Evolutionary conservation across 2,329 filamentous ascomycete species (phyloP).

Genomic region (Lecanoromycetidae sp.): DNA sequence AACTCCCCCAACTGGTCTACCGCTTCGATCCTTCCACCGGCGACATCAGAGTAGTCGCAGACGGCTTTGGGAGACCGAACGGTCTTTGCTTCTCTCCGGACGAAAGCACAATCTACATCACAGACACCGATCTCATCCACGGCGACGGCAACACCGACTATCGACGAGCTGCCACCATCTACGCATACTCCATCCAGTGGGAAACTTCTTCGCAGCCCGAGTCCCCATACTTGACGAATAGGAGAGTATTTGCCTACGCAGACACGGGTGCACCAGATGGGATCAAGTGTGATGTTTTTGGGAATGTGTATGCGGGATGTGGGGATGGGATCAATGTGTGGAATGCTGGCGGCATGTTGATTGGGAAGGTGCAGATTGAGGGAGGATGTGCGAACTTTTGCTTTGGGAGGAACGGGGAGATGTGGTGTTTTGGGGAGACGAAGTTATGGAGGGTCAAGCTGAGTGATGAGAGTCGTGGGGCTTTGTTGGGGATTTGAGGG

Average conservation of each 20-base stretch:
- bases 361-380: slow-evolving; percentile 20
- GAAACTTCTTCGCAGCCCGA: too few relatives aligned
- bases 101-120: slow-evolving; percentile 33
- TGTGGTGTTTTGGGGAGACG: slow-evolving; percentile 17
- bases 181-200: slow-evolving; percentile 18
- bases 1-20: slow-evolving; percentile 39
- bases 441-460: slow-evolving; percentile 19
- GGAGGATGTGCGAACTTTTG: slow-evolving; percentile 23
- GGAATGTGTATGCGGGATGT: slow-evolving; percentile 19
- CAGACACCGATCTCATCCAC: slow-evolving; percentile 20
- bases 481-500: slow-evolving; percentile 15
- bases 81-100: slow-evolving; percentile 32
- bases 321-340: slow-evolving; percentile 19
- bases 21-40: slow-evolving; percentile 32
- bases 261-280: slow-evolving; percentile 19
- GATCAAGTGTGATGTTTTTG: slow-evolving; percentile 18
- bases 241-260: slow-evolving; percentile 18
- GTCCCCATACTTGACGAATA: slow-evolving; percentile 13
- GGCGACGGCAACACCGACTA: slow-evolving; percentile 14
- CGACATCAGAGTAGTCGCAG: slow-evolving; percentile 37
- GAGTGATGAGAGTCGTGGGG: slow-evolving; percentile 14
- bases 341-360: slow-evolving; percentile 17
- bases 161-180: slow-evolving; percentile 15
- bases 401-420: slow-evolving; percentile 18
- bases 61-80: slow-evolving; percentile 35